Percentiles rank a stretch among this genome's conserved stretches.
Evolutionary conservation across 2,329 filamentous ascomycete genomes (phyloP).

Genomic region (Colletotrichum chlorophyti): DNA sequence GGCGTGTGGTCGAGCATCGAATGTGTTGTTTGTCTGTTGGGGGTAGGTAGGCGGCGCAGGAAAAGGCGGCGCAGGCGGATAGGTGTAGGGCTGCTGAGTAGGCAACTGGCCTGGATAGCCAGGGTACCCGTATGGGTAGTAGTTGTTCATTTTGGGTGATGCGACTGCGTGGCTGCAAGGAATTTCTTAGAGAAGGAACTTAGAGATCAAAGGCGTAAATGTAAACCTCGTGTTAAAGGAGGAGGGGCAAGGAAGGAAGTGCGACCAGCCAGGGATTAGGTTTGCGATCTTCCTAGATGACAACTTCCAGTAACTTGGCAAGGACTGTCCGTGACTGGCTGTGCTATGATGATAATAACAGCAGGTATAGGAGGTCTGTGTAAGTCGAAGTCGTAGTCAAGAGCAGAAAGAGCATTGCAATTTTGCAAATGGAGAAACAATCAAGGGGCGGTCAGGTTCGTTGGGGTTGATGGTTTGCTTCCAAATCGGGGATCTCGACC

Average conservation of each 20-base stretch:
- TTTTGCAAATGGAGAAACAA: conserved; percentile 7
- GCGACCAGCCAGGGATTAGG: neutral
- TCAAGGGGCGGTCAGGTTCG: conserved; percentile 5
- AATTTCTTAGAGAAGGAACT: neutral
- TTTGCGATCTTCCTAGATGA: neutral
- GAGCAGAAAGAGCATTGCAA: conserved; percentile 19
- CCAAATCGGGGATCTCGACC: too few species aligned
- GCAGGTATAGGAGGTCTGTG: neutral
- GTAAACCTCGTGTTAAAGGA: neutral
- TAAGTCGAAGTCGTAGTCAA: neutral
- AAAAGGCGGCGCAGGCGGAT: conserved; percentile 14
- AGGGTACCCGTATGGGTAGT: conserved; percentile 45
- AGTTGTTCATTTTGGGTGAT: conserved; percentile 41
- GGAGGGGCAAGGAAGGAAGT: too few species aligned
- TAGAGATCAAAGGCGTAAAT: neutral
- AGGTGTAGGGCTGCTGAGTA: conserved; percentile 20
- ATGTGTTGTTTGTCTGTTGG: conserved; percentile 1
- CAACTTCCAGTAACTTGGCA: neutral
- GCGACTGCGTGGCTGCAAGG: neutral
- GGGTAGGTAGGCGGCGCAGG: conserved; percentile 2
- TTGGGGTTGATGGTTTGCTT: conserved; percentile 12
- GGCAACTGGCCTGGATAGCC: conserved; percentile 37
- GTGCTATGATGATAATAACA: conserved; percentile 9
- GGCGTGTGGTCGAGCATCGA: conserved; percentile 1
- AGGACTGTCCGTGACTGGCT: neutral